phyloP scores from a whole-genome alignment of 2,329 filamentous ascomycete genomes.

The Fusarium camptoceras region DNA sequence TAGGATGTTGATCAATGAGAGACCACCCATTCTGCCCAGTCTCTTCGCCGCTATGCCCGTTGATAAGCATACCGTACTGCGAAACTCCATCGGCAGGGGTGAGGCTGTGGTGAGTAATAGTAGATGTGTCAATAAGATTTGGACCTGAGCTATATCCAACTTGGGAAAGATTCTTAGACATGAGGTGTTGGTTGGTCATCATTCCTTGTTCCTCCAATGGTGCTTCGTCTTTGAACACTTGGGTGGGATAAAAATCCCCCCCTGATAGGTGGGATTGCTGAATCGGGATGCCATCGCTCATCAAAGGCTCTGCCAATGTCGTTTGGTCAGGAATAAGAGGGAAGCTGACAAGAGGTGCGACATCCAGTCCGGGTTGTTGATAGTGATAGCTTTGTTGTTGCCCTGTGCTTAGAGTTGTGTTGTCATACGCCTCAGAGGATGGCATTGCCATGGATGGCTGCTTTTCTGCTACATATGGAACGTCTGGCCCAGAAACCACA shows the following conservation, averaged over 20 bases:
- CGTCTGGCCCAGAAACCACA: slow-evolving; percentile 47
- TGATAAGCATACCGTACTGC: slow-evolving; percentile 35
- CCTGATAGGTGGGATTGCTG: slow-evolving; percentile 35
- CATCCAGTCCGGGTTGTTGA: slow-evolving; percentile 34
- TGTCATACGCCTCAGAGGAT: slow-evolving; percentile 35
- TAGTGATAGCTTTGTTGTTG: slow-evolving; percentile 32
- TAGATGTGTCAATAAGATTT: slow-evolving; percentile 24
- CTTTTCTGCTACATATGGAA: slow-evolving; percentile 50
- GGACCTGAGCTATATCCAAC: slow-evolving; percentile 37
- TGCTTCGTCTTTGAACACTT: slow-evolving; percentile 39
- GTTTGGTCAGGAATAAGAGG: slow-evolving; percentile 37
- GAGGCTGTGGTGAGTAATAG: slow-evolving; percentile 33
- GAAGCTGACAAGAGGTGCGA: slow-evolving; percentile 40
- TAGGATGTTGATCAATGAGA: slow-evolving; percentile 42
- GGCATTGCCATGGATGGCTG: slow-evolving; percentile 41
- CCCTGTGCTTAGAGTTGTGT: slow-evolving; percentile 23
- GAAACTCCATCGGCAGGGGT: slow-evolving; percentile 21
- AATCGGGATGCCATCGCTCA: slow-evolving; percentile 20
- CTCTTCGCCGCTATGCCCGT: slow-evolving; percentile 24
- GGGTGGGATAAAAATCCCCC: slow-evolving; percentile 37
- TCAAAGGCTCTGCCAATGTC: slow-evolving; percentile 29
- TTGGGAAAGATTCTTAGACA: slow-evolving; percentile 31
- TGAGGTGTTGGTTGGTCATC: slow-evolving; percentile 32
- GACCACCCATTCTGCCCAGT: slow-evolving; percentile 31
- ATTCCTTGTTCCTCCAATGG: slow-evolving; percentile 32